phyloP scores from a whole-genome alignment of 257 asterid genomes.

The Nicotiana paniculata region DNA sequence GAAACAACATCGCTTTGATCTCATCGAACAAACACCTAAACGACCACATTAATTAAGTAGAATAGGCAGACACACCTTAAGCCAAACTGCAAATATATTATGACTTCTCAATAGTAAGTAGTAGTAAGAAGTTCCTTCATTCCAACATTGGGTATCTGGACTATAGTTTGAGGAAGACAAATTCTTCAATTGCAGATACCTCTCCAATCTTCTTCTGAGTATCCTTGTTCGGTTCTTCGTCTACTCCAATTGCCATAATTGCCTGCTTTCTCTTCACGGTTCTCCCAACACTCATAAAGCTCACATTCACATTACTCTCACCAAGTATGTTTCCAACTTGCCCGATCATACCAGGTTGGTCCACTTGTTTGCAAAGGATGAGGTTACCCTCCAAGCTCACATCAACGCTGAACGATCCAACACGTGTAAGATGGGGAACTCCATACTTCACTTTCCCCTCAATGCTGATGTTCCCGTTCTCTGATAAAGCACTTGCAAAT shows the following conservation, averaged over 20 bases:
- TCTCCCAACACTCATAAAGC: conserved; percentile 98
- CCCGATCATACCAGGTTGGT: conserved; percentile 99
- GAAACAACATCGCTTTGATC: background rate
- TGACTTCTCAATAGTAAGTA: background rate
- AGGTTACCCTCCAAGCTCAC: conserved; percentile 89
- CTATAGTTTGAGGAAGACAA: conserved; percentile 72
- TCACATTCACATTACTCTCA: conserved; percentile 75
- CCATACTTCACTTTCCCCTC: conserved; percentile 85
- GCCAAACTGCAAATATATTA: background rate
- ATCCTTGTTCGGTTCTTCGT: conserved; percentile 77
- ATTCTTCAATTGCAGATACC: conserved; percentile 78
- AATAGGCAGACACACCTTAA: background rate
- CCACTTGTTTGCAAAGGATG: conserved; percentile 82
- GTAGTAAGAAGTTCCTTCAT: background rate
- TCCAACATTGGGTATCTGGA: background rate
- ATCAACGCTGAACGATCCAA: conserved; percentile 73
- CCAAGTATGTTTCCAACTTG: conserved; percentile 79
- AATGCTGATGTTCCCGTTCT: conserved; percentile 54
- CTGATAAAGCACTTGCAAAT: conserved; percentile 72
- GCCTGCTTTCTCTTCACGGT: conserved; percentile 72
- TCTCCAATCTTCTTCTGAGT: conserved; percentile 79
- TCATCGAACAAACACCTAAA: background rate
- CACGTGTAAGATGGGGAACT: conserved; percentile 64
- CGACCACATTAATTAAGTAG: background rate
- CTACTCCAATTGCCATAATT: conserved; percentile 96